Conservation (phyloP, 805 yeast species). For the Schwanniomyces vanrijiae region DNA sequence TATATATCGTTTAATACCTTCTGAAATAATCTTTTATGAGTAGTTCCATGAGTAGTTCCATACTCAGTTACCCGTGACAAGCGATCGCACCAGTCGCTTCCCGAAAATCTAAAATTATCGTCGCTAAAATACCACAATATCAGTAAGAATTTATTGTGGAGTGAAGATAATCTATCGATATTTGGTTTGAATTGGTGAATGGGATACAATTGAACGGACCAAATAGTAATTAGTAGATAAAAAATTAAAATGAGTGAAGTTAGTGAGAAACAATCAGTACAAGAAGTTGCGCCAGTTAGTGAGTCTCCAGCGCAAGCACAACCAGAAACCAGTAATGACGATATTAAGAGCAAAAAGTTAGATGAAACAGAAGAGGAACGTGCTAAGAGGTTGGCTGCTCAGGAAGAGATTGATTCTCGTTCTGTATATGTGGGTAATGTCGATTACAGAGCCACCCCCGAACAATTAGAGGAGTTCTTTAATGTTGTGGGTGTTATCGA, state of each 20-base stretch:
- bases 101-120: background rate
- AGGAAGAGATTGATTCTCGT: constrained; percentile 49
- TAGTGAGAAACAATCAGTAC: constrained; percentile 1
- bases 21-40: too few relatives aligned
- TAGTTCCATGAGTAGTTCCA: too few relatives aligned
- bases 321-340: constrained; percentile 1
- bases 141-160: background rate
- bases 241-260: constrained; percentile 6
- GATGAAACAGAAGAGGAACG: constrained; percentile 27
- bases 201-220: background rate
- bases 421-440: constrained; percentile 58
- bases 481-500: constrained; percentile 44
- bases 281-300: background rate
- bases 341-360: background rate
- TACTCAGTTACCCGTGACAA: background rate
- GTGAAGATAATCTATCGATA: background rate
- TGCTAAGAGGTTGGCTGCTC: constrained; percentile 33
- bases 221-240: background rate
- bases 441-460: constrained; percentile 49
- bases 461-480: constrained; percentile 49
- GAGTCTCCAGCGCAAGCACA: background rate
- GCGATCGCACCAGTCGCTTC: background rate
- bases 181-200: background rate
- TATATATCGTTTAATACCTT: background rate
- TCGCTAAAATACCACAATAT: background rate